phyloP scores from a whole-genome alignment of 768 basidiomycete species.

The Vararia minispora region DNA sequence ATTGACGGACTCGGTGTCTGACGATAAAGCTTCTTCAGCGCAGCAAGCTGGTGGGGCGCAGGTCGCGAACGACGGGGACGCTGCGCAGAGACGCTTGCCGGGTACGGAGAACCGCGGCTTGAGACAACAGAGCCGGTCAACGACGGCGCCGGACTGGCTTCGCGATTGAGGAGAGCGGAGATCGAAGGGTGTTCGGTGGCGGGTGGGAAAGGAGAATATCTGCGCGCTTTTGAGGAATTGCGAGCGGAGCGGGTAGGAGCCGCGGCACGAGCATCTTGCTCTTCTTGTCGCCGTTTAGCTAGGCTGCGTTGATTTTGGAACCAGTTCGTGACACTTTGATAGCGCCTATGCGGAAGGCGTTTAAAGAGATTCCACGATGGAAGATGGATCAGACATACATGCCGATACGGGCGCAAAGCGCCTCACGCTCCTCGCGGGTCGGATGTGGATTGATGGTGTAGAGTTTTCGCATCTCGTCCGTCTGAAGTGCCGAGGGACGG shows the following conservation, averaged over 20 bases:
- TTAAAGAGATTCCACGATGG: constrained; percentile 3
- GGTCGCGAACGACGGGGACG: constrained; percentile 68
- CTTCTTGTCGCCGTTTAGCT: constrained; percentile 61
- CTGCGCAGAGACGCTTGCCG: constrained; percentile 25
- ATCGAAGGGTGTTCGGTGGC: constrained; percentile 22
- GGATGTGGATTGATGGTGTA: constrained; percentile 60
- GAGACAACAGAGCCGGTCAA: constrained; percentile 27
- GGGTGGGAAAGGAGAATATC: constrained; percentile 22
- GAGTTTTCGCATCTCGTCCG: constrained; percentile 55
- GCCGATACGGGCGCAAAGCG: constrained; percentile 56
- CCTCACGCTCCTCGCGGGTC: constrained; percentile 52
- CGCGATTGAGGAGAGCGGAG: constrained; percentile 24
- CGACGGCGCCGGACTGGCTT: constrained; percentile 16
- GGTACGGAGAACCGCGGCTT: constrained; percentile 34
- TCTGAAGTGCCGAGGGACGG: constrained; percentile 53
- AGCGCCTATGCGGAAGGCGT: constrained; percentile 41
- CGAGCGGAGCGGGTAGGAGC: constrained; percentile 11
- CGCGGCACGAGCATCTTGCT: constrained; percentile 28
- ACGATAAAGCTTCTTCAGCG: constrained; percentile 56
- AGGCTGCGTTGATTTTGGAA: constrained; percentile 80
- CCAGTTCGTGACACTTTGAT: constrained; percentile 78
- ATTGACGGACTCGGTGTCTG: constrained; percentile 68
- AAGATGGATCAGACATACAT: constrained; percentile 43
- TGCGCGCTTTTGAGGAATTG: constrained; percentile 14
- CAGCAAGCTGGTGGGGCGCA: constrained; percentile 67